Conservation (phyloP, 345 rosid genomes). For the Linum tenue region DNA sequence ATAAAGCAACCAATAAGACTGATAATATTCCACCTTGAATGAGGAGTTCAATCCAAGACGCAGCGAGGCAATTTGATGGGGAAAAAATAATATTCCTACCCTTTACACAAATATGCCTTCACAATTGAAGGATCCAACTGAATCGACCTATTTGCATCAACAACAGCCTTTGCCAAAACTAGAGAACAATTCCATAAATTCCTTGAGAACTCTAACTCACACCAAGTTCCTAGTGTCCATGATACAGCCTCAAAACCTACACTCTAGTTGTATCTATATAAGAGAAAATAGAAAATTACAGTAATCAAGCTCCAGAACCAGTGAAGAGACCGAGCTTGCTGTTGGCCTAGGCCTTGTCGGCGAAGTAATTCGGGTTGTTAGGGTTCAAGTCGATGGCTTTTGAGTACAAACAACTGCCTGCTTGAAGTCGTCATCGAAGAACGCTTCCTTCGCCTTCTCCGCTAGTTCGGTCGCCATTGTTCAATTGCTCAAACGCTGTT, state of each 20-base stretch:
- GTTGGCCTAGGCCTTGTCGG: conserved; percentile 88
- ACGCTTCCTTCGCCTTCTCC: conserved; percentile 68
- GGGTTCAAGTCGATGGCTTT: conserved; percentile 67
- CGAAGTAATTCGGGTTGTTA: conserved; percentile 51
- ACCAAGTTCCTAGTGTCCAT: neutral
- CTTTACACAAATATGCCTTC: conserved; percentile 79
- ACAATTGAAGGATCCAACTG: conserved; percentile 58
- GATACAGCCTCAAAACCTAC: neutral
- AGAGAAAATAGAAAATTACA: neutral
- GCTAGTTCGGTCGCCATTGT: conserved; percentile 67
- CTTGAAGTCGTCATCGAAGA: conserved; percentile 84
- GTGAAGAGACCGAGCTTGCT: conserved; percentile 62
- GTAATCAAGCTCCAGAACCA: conserved; percentile 29
- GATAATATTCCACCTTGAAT: neutral
- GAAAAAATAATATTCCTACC: conserved; percentile 20
- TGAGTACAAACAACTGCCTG: conserved; percentile 63
- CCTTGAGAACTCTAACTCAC: neutral
- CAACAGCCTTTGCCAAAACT: conserved; percentile 56
- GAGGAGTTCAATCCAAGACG: no score
- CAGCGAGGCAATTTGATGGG: no score
- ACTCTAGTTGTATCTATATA: neutral
- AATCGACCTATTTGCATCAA: conserved; percentile 70
- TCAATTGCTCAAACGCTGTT: conserved; percentile 50
- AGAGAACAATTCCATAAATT: neutral
- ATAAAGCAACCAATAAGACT: conserved; percentile 2